Percentiles rank a stretch among this genome's conserved stretches.
phyloP scores from a whole-genome alignment of 2,329 filamentous ascomycete genomes.

The Colletotrichum costaricense region DNA sequence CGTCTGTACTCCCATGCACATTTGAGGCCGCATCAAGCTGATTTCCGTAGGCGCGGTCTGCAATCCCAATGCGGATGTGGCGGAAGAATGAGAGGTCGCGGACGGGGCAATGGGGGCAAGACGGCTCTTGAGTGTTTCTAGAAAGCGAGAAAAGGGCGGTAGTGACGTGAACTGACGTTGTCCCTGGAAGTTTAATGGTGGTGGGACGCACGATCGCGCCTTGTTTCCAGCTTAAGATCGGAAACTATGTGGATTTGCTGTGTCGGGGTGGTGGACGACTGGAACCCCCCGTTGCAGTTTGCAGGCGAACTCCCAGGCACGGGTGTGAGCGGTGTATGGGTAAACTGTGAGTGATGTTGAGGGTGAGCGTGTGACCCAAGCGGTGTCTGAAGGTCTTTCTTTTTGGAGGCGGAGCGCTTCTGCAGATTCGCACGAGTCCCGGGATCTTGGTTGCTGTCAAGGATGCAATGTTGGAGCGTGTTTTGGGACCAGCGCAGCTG shows the following conservation, averaged over 20 bases:
- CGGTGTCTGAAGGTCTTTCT: slow-evolving; percentile 3
- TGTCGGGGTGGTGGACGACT: slow-evolving; percentile 18
- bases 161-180: slow-evolving; percentile 30
- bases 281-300: slow-evolving; percentile 7
- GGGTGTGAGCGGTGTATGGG: neutral
- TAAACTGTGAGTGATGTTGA: neutral
- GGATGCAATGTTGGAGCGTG: slow-evolving; percentile 33
- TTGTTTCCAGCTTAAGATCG: slow-evolving; percentile 33
- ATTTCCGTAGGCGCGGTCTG: slow-evolving; percentile 8
- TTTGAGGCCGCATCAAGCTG: slow-evolving; percentile 29
- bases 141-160: slow-evolving; percentile 12
- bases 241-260: slow-evolving; percentile 29
- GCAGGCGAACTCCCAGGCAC: neutral
- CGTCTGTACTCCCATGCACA: slow-evolving; percentile 13
- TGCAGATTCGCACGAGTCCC: slow-evolving; percentile 33
- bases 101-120: slow-evolving; percentile 2
- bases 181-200: slow-evolving; percentile 12
- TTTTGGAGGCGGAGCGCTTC: slow-evolving; percentile 4
- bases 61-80: slow-evolving; percentile 10
- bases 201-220: slow-evolving; percentile 16
- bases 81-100: neutral
- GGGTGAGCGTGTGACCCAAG: slow-evolving; percentile 25
- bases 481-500: slow-evolving; percentile 31
- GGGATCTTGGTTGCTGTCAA: slow-evolving; percentile 35
- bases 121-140: slow-evolving; percentile 33